Conservation (phyloP, 2,329 filamentous ascomycete species). For the Cytospora mali region DNA sequence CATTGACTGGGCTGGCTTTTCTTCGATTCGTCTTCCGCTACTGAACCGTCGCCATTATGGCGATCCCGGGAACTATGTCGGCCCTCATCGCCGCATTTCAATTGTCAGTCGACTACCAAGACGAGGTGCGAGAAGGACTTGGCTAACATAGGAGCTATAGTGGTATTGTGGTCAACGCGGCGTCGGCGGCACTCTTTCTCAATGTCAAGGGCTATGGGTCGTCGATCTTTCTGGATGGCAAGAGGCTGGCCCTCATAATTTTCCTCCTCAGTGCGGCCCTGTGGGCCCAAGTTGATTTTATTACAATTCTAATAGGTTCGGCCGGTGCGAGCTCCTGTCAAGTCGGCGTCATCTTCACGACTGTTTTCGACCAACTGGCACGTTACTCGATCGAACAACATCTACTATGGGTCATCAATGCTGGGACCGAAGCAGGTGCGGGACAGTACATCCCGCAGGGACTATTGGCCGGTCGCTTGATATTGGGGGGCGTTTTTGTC, state of each 20-base stretch:
- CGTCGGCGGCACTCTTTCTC: conserved; percentile 50
- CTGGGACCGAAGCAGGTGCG: conserved; percentile 39
- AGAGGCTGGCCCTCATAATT: conserved; percentile 65
- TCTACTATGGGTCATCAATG: conserved; percentile 53
- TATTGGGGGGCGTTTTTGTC: conserved; percentile 57
- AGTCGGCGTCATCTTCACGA: conserved; percentile 53
- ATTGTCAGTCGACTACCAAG: conserved; percentile 48
- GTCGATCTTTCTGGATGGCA: conserved; percentile 56
- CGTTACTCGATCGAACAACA: conserved; percentile 57
- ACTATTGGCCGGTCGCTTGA: conserved; percentile 50
- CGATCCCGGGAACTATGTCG: conserved; percentile 47
- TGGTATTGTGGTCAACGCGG: conserved; percentile 57
- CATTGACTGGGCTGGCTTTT: conserved; percentile 51
- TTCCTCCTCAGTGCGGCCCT: conserved; percentile 55
- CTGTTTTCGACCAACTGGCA: conserved; percentile 60
- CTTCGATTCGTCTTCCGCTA: conserved; percentile 35
- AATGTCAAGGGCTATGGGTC: conserved; percentile 51
- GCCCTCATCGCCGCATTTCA: conserved; percentile 56
- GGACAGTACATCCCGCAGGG: conserved; percentile 49
- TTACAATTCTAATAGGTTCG: conserved; percentile 50
- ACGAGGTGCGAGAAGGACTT: background rate
- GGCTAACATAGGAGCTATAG: conserved; percentile 36
- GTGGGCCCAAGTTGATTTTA: conserved; percentile 58
- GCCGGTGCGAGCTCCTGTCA: conserved; percentile 51
- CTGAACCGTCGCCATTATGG: conserved; percentile 45